Base-by-base conservation (phyloP, 345 rosid genomes). In the Turritis glabra region DNA sequence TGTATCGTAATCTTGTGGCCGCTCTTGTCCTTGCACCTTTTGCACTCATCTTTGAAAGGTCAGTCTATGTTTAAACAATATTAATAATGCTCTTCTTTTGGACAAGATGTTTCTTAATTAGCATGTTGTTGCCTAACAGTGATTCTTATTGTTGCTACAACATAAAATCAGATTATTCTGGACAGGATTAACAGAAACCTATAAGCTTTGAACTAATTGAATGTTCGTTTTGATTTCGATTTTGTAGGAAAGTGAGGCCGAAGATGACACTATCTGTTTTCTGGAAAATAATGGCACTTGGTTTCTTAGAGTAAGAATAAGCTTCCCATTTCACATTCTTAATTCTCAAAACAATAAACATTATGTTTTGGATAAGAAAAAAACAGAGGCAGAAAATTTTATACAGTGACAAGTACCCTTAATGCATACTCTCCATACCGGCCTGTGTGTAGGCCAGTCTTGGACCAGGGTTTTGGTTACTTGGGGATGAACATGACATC, bases 1-100 rank as follows among this genome's bases (percentile, higher is more conserved):
- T 86, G 48, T 93, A 89, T 57, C 89, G 94, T 43, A 91, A 93
- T 66, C 84, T 76, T 17, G 47, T 91, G 15, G 94, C 94, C n/a
- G 86, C 97, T 21, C 80, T 91, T 38, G 82, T 79, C 8, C 86
- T 93, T 8, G 91, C 89, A 17, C 94, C 97, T 62, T 88, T 93
- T 50, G 97, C 98, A 6, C 73, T 90, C 12, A 6, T 89, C 76
- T 57, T 89, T 5, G 98, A 91, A 77, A 85, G 94, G 97, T 91
- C 4, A 32, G 61, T 65, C 30, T 41, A 40, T 51, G 3, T 38
- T 60, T 30, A 18, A 38, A 37, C 18, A 61, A 18, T 26, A 1
- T 5, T 35, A 55, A 8, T 7, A 22, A 14, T 60, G 25, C 0
- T 57, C 44, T 57, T n/a, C n/a, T n/a, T n/a, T 41, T 47, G 9